These are phyloP conservation scores for Paspalum vaginatum DNA, from an alignment of 176 grass and related monocot genomes.

Conservation along the genomic window DNA sequence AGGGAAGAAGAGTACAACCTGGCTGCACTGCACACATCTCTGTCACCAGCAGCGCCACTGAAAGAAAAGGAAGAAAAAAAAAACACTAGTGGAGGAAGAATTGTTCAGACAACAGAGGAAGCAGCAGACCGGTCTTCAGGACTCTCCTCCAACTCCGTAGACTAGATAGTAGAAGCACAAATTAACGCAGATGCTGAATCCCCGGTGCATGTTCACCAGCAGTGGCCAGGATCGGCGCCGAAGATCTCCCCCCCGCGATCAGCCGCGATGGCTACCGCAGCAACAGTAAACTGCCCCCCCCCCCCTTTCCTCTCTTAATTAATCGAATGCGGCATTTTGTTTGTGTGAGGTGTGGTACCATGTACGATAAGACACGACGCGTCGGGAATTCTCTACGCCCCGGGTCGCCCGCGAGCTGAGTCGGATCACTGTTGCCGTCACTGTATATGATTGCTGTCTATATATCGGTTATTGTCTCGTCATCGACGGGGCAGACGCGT, in stretches of 20 bases:
- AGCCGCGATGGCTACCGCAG: background rate
- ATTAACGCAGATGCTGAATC: background rate
- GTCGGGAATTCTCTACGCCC: conserved; percentile 41
- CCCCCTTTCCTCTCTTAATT: conserved; percentile 22
- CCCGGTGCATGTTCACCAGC: background rate
- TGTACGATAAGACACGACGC: conserved; percentile 22
- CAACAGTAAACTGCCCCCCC: background rate
- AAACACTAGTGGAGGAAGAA: too few relatives aligned
- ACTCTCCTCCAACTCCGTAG: too few relatives aligned
- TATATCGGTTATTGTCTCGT: too few relatives aligned
- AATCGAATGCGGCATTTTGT: too few relatives aligned
- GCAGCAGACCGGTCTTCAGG: too few relatives aligned
- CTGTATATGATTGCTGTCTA: background rate
- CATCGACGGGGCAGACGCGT: background rate
- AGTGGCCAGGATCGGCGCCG: conserved; percentile 15
- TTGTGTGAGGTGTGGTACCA: too few relatives aligned
- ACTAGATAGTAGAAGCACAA: too few relatives aligned
- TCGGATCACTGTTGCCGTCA: too few relatives aligned
- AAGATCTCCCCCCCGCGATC: conserved; percentile 41
- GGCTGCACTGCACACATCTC: conserved; percentile 9
- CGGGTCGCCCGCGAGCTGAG: conserved; percentile 25
- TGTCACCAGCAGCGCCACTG: conserved; percentile 4
- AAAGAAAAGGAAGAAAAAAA: too few relatives aligned
- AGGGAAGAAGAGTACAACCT: background rate
- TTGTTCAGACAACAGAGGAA: too few relatives aligned